Evolutionary conservation across 768 basidiomycete genomes (phyloP).

Genomic region (Termitomyces sp.): DNA sequence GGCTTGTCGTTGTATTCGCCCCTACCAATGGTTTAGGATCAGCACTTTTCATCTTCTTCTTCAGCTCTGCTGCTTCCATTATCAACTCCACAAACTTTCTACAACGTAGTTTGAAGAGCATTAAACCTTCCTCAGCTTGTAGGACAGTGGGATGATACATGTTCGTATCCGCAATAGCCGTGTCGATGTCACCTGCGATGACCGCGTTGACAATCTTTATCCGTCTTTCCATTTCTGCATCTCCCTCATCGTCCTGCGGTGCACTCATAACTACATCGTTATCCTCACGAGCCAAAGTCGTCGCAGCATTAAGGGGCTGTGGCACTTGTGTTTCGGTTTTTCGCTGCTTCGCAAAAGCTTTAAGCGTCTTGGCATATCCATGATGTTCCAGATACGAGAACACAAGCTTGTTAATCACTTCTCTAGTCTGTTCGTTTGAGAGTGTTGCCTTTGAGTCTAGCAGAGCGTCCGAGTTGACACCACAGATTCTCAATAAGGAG

Average conservation of each 20-base stretch:
- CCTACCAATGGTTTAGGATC: not conserved
- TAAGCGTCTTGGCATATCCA: conserved; percentile 70
- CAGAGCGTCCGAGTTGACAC: conserved; percentile 15
- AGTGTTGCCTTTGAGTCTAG: conserved; percentile 19
- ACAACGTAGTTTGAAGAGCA: conserved; percentile 79
- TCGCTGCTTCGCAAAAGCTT: conserved; percentile 53
- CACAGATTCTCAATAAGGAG: conserved; percentile 23
- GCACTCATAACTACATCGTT: conserved; percentile 46
- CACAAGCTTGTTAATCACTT: conserved; percentile 67
- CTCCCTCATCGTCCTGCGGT: conserved; percentile 11
- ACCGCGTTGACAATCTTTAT: conserved; percentile 70
- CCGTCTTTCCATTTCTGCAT: conserved; percentile 47
- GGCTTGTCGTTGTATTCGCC: not conserved
- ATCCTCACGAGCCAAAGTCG: conserved; percentile 2
- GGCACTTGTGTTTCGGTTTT: conserved; percentile 9
- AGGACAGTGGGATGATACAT: conserved; percentile 60
- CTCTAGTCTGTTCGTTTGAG: conserved; percentile 48
- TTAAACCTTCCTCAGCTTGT: conserved; percentile 58
- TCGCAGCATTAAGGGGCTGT: conserved; percentile 9
- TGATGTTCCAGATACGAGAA: conserved; percentile 79
- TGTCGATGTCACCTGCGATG: conserved; percentile 63
- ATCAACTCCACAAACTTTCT: conserved; percentile 84
- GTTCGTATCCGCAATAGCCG: conserved; percentile 51
- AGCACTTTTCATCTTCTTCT: conserved; percentile 46
- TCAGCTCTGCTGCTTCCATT: conserved; percentile 61